A percentile compares a stretch with the other conserved stretches of the same genome.
Evolutionary conservation across 805 yeast genomes (phyloP).

Genomic region (Candida chauliodis): DNA sequence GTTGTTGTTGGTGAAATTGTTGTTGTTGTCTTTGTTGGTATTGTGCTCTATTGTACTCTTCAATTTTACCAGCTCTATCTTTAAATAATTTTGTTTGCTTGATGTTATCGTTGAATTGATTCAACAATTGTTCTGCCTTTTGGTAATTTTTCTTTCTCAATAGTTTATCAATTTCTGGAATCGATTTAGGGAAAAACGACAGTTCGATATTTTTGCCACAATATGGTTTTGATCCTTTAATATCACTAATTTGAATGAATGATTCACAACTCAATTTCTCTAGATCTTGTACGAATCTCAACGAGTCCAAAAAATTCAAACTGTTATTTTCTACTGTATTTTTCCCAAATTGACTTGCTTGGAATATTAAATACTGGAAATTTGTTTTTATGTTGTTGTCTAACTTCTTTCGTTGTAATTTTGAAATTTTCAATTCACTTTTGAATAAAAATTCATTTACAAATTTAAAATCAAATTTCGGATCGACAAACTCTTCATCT

Average conservation of each 20-base stretch:
- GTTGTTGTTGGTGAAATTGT: conserved; percentile 39
- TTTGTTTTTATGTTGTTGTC: conserved; percentile 37
- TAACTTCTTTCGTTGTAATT: conserved; percentile 21
- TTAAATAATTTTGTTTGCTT: conserved; percentile 38
- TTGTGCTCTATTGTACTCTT: conserved; percentile 19
- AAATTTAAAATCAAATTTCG: conserved; percentile 18
- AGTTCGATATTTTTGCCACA: conserved; percentile 22
- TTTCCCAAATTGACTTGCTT: conserved; percentile 16
- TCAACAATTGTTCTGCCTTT: conserved; percentile 39
- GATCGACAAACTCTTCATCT: conserved; percentile 12
- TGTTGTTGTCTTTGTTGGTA: conserved; percentile 27
- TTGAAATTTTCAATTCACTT: conserved; percentile 24
- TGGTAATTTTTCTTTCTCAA: conserved; percentile 27
- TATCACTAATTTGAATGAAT: conserved; percentile 21
- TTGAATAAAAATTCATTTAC: conserved; percentile 24
- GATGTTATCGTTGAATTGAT: conserved; percentile 29
- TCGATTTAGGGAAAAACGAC: conserved; percentile 37
- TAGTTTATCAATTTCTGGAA: conserved; percentile 34
- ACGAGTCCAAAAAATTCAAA: conserved; percentile 10
- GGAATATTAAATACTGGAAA: conserved; percentile 39
- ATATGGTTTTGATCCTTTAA: conserved; percentile 18
- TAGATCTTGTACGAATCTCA: conserved; percentile 29
- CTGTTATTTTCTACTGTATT: conserved; percentile 5
- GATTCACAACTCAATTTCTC: conserved; percentile 41
- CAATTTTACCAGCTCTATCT: conserved; percentile 29